Base-by-base conservation (phyloP, 176 grass and related monocot genomes). In the Oryza glaberrima region DNA sequence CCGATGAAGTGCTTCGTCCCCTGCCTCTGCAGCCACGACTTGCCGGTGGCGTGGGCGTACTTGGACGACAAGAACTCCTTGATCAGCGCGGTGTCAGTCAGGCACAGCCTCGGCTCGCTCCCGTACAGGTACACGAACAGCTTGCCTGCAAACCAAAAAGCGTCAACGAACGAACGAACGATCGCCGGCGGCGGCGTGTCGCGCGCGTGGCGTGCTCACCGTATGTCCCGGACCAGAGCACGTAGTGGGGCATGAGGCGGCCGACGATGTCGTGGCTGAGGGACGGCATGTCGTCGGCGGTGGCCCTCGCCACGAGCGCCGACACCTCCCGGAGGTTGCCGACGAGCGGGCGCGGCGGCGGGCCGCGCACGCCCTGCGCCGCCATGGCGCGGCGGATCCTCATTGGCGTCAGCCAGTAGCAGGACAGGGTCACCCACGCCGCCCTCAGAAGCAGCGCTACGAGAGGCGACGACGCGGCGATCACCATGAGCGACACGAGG, bases 201-300 rank as follows among this genome's bases (percentile, higher is more conserved):
- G 51, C 14, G 11, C 30, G 46, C 46, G 46, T 48, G 12, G 46
- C 30, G 48, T 5, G 51, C 13, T 74, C 85, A 98, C 93, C 96
- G 70, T 89, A 98, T 0, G 64, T 73, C 75, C 65, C 51, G 32
- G 85, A 92, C 96, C 96, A 98, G 75, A 92, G 90, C 38, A 90
- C 88, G 80, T 95, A 98, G 84, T 98, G 96, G 23, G 96, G 96
- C 91, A 98, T 92, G 58, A 98, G 91, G 66, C 96, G 96, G 49
- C 86, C 87, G 61, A 98, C 86, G 68, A 94, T 95, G 88, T 98
- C 89, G 74, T 98, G 96, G 78, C 43, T 89, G 25, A 94, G 78
- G 3, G 88, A 89, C 11, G 79, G 65, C 91, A 95, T 90, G 88
- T 95, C 96, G 28, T 41, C 48, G 36, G 96, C 76, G 58, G 88